phyloP scores from a whole-genome alignment of 2,329 filamentous ascomycete species.

The Xylaria sp. region DNA sequence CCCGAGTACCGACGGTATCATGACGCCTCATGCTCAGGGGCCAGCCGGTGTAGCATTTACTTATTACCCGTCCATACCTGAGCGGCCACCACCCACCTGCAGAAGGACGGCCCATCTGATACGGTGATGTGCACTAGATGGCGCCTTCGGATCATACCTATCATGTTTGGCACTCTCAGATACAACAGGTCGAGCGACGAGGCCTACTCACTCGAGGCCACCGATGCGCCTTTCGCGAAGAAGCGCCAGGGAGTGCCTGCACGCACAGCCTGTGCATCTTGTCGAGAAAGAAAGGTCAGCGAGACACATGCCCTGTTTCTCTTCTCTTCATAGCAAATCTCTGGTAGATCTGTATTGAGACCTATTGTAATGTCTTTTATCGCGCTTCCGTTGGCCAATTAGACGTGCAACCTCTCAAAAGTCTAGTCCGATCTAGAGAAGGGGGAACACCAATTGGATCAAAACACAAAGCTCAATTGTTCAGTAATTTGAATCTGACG shows the following conservation, averaged over 20 bases:
- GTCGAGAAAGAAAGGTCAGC: slow-evolving; percentile 12
- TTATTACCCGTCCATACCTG: neutral
- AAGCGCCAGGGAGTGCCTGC: neutral
- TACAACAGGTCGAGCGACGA: neutral
- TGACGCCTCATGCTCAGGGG: neutral
- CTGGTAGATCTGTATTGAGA: neutral
- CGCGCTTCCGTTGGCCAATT: neutral
- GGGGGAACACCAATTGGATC: neutral
- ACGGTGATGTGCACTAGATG: neutral
- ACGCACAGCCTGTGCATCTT: slow-evolving; percentile 3
- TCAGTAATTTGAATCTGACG: neutral
- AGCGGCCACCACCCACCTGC: neutral
- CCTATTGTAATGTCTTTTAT: neutral
- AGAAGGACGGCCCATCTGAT: neutral
- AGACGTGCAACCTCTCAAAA: neutral
- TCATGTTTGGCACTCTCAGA: slow-evolving; percentile 16
- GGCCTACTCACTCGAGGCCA: slow-evolving; percentile 10
- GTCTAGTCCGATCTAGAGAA: neutral
- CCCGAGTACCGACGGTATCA: neutral
- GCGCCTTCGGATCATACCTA: neutral
- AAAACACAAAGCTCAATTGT: neutral
- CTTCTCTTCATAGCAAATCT: neutral
- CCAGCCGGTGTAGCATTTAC: neutral
- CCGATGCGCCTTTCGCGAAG: slow-evolving; percentile 13
- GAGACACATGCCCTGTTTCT: neutral